Conservation (phyloP, 2,329 filamentous ascomycete species). For the Ceratocystiopsis brevicomis region DNA sequence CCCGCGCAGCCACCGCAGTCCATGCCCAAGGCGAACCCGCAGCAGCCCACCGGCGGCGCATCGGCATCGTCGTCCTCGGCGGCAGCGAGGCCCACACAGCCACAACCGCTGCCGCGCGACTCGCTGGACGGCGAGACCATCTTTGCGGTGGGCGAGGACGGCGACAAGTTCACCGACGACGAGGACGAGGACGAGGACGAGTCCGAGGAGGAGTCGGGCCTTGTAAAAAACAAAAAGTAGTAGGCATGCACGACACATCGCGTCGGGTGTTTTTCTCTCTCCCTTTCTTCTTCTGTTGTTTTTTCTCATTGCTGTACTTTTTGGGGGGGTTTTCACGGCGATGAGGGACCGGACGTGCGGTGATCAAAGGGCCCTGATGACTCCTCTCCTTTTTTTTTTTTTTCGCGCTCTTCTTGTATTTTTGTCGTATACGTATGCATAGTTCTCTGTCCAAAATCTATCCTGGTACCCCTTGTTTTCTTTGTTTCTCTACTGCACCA, state of each 20-base stretch:
- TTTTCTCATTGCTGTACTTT: neutral
- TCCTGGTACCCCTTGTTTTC: neutral
- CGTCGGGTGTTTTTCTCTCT: neutral
- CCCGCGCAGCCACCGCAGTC: constrained; percentile 10
- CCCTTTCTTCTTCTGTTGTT: neutral
- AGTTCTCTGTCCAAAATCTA: neutral
- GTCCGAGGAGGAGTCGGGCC: constrained; percentile 36
- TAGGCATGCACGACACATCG: neutral
- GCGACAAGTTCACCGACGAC: constrained; percentile 65
- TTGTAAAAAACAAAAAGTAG: constrained; percentile 29
- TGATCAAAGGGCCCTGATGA: too few species aligned
- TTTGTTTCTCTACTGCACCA: constrained; percentile 13
- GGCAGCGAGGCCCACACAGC: constrained; percentile 1
- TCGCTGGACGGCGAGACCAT: constrained; percentile 77
- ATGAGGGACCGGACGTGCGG: neutral
- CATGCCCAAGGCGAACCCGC: constrained; percentile 4
- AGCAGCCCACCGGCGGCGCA: neutral
- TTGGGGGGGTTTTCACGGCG: neutral
- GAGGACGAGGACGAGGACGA: constrained; percentile 52
- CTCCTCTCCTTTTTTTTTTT: neutral
- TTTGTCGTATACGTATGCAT: neutral
- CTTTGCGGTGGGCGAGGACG: constrained; percentile 78
- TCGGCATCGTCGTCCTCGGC: constrained; percentile 1
- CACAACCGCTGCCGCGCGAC: constrained; percentile 26
- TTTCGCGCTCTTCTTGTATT: neutral